These are phyloP conservation scores for Penicillium pulvis DNA, from an alignment of 495 filamentous ascomycete species.

Conservation along the genomic window DNA sequence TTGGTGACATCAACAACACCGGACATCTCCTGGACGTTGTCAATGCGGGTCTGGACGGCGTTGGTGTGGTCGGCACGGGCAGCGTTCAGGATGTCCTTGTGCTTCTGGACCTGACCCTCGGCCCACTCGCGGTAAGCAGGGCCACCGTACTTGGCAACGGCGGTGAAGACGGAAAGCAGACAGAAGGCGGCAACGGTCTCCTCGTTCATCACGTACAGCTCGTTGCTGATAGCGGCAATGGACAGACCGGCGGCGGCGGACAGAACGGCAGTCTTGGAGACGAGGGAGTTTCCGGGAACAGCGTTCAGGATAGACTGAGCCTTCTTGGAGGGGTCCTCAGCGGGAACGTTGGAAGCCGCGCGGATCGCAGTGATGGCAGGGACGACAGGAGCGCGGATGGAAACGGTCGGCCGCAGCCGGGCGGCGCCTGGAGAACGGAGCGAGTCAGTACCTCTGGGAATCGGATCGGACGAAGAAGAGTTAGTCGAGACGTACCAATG, in stretches of 20 bases:
- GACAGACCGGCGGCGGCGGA: conserved; percentile 88
- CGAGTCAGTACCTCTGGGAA: conserved; percentile 30
- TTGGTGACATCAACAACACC: conserved; percentile 96
- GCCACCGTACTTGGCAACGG: conserved; percentile 86
- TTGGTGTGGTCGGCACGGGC: conserved; percentile 91
- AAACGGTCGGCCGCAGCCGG: conserved; percentile 77
- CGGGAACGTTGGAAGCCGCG: conserved; percentile 72
- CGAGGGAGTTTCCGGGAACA: conserved; percentile 78
- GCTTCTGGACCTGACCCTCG: conserved; percentile 79
- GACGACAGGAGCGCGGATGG: conserved; percentile 72
- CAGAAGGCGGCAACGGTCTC: conserved; percentile 90
- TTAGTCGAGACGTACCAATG: conserved; percentile 66
- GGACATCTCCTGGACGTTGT: conserved; percentile 88
- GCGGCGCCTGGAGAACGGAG: conserved; percentile 68
- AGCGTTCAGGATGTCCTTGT: conserved; percentile 88
- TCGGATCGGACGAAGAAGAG: conserved; percentile 9
- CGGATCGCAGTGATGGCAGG: conserved; percentile 67
- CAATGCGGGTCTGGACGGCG: conserved; percentile 91
- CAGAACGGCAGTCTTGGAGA: conserved; percentile 95
- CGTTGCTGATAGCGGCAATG: conserved; percentile 96
- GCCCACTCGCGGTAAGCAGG: conserved; percentile 94
- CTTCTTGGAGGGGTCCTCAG: conserved; percentile 86
- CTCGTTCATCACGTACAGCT: conserved; percentile 99
- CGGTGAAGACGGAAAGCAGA: conserved; percentile 85
- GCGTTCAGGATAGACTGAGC: conserved; percentile 93